Evolutionary conservation across 768 basidiomycete species (phyloP), one percentile per base, ranked within the genome.

Genomic region (Amanita subjunquillea): DNA sequence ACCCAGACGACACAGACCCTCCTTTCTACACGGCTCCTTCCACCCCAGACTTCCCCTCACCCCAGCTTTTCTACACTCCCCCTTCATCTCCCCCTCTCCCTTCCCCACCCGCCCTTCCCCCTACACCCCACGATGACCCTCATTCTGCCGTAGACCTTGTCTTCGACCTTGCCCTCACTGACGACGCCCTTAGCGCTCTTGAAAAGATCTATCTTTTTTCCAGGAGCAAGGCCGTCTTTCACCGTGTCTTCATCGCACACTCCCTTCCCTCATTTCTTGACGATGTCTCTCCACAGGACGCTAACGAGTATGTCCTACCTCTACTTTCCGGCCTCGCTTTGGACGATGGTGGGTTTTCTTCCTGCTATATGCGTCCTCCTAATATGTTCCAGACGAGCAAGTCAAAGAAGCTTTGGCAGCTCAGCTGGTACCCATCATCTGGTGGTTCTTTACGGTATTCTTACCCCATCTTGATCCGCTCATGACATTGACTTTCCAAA

Each of bases 151-250:
- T 63, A 37, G 72, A 73, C 59, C 56, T 69, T 53, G 62, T 68
- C 51, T 55, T 72, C 53, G 74, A 75, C 63, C 61, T 71, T 53
- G 64, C 66, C 43, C 64, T 77, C 61, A 91, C 93, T 58, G 88
- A 92, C 58, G 90, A 91, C 56, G 80, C 80, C 50, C 75, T 94
- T 55, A 88, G 71, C 65, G 79, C 88, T 20, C 79, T 97, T 45
- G 94, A 97, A 69, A 85, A 87, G 62, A 94, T 95, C 55, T 96
- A 92, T 69, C 79, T 96, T 48, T 89, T 91, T 60, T 85, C 86
- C 55, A 76, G 85, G 56, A 91, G 89, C 68, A 80, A 80, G 56
- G 81, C 83, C 34, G 63, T 67, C 23, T 74, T 71, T 56, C 73
- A 76, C 59, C 69, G 90, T 37, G 77, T 89, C 38, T 95, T 85